Conservation (phyloP, 139 green algal species). For the Pleodorina starrii region DNA sequence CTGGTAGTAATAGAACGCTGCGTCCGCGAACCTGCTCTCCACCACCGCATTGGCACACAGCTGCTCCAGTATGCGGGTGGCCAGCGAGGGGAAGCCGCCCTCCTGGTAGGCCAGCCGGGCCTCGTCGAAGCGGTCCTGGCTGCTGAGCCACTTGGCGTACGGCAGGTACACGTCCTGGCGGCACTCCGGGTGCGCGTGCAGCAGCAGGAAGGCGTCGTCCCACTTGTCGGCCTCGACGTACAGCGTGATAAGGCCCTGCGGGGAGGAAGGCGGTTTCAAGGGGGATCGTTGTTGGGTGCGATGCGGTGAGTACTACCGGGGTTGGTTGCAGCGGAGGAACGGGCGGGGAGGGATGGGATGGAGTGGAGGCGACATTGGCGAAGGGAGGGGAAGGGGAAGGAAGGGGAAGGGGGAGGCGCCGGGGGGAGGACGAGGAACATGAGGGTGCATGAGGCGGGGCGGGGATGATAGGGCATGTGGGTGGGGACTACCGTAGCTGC, state of each 20-base stretch:
- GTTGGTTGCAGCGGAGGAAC: no score
- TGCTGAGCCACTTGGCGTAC: conserved; percentile 78
- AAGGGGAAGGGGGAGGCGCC: no score
- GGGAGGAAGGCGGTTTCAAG: no score
- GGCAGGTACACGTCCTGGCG: conserved; percentile 69
- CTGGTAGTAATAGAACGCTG: conserved; percentile 77
- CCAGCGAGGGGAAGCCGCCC: conserved; percentile 61
- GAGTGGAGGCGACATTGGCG: no score
- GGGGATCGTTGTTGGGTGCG: no score
- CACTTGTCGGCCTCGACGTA: conserved; percentile 73
- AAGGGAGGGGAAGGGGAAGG: not conserved
- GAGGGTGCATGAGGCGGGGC: no score
- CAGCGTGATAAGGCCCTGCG: conserved; percentile 66
- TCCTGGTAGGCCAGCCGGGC: conserved; percentile 63
- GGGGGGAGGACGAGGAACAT: no score
- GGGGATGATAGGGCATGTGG: no score
- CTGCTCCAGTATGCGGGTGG: conserved; percentile 76
- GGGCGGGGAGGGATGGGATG: not conserved
- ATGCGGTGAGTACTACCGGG: no score
- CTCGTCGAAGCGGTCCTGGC: conserved; percentile 68
- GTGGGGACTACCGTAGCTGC: no score
- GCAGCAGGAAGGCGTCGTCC: conserved; percentile 82
- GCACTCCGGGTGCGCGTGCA: conserved; percentile 67
- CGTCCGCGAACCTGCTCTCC: conserved; percentile 75
- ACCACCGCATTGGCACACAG: conserved; percentile 74